Conservation (phyloP, 148 eudicot genomes). For the Beta vulgaris region DNA sequence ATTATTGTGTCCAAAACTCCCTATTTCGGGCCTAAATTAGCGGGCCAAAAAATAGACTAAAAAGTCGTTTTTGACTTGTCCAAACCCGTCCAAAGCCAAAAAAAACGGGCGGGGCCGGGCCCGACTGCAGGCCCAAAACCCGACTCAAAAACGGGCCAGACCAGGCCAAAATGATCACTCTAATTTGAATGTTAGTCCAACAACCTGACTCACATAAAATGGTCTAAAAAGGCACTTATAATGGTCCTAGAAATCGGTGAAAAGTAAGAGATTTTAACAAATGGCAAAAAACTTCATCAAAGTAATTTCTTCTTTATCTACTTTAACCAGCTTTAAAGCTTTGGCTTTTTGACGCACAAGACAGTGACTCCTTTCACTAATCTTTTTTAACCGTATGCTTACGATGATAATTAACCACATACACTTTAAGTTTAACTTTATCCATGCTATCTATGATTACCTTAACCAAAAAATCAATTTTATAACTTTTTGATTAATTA, state of each 20-base stretch:
- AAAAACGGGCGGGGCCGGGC: too few relatives aligned
- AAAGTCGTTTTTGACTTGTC: too few relatives aligned
- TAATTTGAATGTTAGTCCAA: too few relatives aligned
- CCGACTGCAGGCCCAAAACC: too few relatives aligned
- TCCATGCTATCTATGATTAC: constrained; percentile 9
- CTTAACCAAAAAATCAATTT: neutral
- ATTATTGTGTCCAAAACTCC: too few relatives aligned
- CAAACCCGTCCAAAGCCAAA: too few relatives aligned
- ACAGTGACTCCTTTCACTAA: neutral
- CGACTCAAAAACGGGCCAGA: too few relatives aligned
- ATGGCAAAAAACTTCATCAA: constrained; percentile 13
- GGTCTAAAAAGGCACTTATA: neutral
- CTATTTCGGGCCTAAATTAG: too few relatives aligned
- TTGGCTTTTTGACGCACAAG: constrained; percentile 4
- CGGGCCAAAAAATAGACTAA: too few relatives aligned
- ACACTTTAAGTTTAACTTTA: constrained; percentile 11
- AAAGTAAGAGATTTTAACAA: neutral
- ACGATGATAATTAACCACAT: neutral
- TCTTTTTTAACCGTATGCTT: neutral
- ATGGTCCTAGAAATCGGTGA: constrained; percentile 10
- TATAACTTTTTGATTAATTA: neutral
- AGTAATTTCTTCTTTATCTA: constrained; percentile 4
- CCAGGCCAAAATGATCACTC: too few relatives aligned
- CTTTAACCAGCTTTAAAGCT: constrained; percentile 12
- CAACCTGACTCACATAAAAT: neutral